Evolutionary conservation across 768 basidiomycete genomes (phyloP).

Genomic region (Coprinellus micaceus): DNA sequence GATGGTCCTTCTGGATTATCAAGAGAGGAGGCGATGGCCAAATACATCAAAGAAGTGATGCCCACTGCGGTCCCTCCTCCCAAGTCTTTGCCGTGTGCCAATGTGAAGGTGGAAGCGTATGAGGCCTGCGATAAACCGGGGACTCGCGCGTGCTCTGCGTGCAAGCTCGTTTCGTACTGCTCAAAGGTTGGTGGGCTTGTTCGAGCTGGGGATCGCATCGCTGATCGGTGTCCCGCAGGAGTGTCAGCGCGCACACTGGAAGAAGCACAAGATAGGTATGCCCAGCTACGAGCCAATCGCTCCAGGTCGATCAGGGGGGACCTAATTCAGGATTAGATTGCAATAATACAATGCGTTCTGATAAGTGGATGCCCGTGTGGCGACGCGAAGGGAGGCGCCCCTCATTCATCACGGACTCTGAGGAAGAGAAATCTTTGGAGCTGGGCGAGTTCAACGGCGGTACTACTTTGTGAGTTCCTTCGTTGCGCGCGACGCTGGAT

Average conservation of each 20-base stretch:
- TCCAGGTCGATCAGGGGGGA: too few species aligned
- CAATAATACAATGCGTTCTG: background rate
- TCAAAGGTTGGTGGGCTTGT: conserved; percentile 22
- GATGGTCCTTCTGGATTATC: too few species aligned
- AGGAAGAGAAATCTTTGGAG: too few species aligned
- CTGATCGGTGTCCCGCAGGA: background rate
- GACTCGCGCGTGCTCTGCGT: conserved; percentile 19
- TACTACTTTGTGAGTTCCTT: background rate
- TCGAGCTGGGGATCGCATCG: background rate
- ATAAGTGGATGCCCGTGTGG: background rate
- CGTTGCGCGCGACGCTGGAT: background rate
- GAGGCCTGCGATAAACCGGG: conserved; percentile 26
- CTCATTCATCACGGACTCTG: too few species aligned
- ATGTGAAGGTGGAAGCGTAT: conserved; percentile 20
- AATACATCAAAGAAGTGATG: too few species aligned
- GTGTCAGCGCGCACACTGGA: background rate
- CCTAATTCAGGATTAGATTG: background rate
- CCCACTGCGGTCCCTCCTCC: too few species aligned
- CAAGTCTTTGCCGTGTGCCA: conserved; percentile 29
- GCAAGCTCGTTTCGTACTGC: conserved; percentile 38
- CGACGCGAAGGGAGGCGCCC: background rate
- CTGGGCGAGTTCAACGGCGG: too few species aligned
- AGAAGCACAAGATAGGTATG: background rate
- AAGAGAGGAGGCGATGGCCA: too few species aligned
- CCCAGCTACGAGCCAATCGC: background rate